Base-by-base conservation (phyloP, 2,329 filamentous ascomycete genomes). In the Fusarium torulosum region DNA sequence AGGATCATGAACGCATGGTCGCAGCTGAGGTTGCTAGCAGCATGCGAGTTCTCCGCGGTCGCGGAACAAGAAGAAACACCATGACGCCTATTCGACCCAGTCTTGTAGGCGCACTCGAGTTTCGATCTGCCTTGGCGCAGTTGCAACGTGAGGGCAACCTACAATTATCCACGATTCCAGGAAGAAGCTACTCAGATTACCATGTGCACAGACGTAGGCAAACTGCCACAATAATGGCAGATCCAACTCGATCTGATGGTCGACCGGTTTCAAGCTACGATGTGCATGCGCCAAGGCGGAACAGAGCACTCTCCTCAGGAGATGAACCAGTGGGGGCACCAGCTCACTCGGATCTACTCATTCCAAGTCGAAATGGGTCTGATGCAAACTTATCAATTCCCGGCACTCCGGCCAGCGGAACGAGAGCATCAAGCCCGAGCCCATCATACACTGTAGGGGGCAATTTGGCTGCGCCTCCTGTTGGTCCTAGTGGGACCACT, bases 71-170 rank as follows among this genome's bases (percentile, higher is more conserved):
- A 66, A 88, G 91, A 69, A 90, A 90, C 67, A 93, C 93, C 3
- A 86, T 94, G 63, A 95, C 90, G 8, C 91, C 94, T 0, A 97
- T 99, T 65, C 87, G 96, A 42, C 95, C 96, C 2, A 98, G 96
- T 81, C 82, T 99, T 45, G 91, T 99, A 5, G 96, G 96, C 42
- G 96, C 93, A 10, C 83, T 99, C 58, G 96, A 99, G 79, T 99
- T 99, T 72, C 88, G 94, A 71, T 95, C 95, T 4, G 91, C 97
- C 4, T 82, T 99, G 44, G 91, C 92, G n/a, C 94, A 94, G 4
- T 80, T 99, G 57, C 90, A 96, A 73, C 91, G 90, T 67, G 92
- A 93, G 56, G 88, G 92, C 74, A 96, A 93, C 67, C 87, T 92
- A 25, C 88, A 90, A 71, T 85, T 91, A 19, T 86, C 89, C 42